A percentile compares a stretch with the other conserved stretches of the same genome.
phyloP scores from a whole-genome alignment of 441 rosid genomes.

The Lepidium campestre region DNA sequence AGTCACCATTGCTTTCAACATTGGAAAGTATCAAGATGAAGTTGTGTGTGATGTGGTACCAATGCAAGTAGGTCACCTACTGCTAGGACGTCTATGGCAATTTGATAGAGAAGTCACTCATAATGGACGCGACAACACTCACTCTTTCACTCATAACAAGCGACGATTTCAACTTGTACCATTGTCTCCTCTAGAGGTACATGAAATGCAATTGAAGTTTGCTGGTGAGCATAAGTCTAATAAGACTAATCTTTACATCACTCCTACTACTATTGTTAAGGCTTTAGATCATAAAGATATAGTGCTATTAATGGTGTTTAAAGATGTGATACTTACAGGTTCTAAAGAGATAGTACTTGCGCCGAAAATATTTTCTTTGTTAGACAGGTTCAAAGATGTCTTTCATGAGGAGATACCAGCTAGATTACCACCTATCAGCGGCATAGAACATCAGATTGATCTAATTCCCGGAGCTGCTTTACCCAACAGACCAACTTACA shows the following conservation, averaged over 20 bases:
- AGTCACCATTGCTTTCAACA: neutral
- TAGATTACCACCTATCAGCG: neutral
- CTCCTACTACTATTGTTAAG: neutral
- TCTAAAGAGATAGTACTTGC: neutral
- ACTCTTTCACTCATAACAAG: neutral
- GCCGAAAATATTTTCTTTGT: neutral
- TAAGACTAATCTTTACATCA: neutral
- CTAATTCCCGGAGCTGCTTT: neutral
- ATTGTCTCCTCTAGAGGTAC: neutral
- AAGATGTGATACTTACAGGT: neutral
- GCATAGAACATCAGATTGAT: neutral
- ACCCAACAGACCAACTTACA: neutral
- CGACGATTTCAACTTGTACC: neutral
- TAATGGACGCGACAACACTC: neutral
- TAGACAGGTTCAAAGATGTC: neutral
- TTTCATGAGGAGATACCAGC: neutral
- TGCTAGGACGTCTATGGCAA: neutral
- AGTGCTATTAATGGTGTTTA: neutral
- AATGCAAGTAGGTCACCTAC: neutral
- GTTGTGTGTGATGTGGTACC: neutral
- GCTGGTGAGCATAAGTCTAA: neutral
- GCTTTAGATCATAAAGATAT: neutral
- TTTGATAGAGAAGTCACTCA: neutral
- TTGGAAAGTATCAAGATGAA: neutral
- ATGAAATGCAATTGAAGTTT: rapidly evolving